These are phyloP conservation scores for Massariosphaeria phaeospora DNA, from an alignment of 495 filamentous ascomycete species.

Conservation along the genomic window DNA sequence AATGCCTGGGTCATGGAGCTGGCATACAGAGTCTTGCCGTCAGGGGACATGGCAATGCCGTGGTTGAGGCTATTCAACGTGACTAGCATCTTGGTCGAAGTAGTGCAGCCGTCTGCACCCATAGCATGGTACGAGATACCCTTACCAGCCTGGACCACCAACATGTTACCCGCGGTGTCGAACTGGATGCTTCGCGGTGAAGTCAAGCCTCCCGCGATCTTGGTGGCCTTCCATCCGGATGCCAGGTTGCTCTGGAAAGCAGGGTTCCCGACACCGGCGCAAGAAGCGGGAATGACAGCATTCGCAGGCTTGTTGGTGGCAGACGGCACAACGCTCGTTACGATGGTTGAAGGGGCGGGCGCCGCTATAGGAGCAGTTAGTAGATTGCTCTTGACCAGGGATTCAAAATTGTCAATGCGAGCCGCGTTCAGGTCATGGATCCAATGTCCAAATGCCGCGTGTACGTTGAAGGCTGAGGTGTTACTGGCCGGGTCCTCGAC, in stretches of 20 bases:
- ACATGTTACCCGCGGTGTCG: conserved; percentile 29
- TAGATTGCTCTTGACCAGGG: conserved; percentile 19
- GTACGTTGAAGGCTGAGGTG: conserved; percentile 29
- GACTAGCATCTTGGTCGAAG: conserved; percentile 25
- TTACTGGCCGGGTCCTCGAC: conserved; percentile 26
- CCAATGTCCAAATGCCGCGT: conserved; percentile 26
- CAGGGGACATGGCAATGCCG: conserved; percentile 26
- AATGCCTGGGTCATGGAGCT: conserved; percentile 24
- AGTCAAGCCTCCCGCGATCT: conserved; percentile 26
- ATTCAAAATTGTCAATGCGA: conserved; percentile 20
- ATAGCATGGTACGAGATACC: conserved; percentile 28
- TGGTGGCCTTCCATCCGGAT: conserved; percentile 29
- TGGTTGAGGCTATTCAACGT: conserved; percentile 31
- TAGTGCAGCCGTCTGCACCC: conserved; percentile 16
- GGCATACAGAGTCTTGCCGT: conserved; percentile 32
- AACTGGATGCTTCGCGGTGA: conserved; percentile 28
- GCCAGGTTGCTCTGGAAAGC: conserved; percentile 16
- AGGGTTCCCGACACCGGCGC: conserved; percentile 21
- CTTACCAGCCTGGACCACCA: conserved; percentile 28
- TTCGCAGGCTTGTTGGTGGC: neutral
- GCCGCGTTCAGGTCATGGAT: conserved; percentile 26
- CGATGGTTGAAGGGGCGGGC: conserved; percentile 5
- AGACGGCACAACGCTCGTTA: conserved; percentile 6
- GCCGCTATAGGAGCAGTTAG: conserved; percentile 9
- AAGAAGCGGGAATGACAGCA: conserved; percentile 20